Percentiles rank a stretch among this genome's conserved stretches.
These are phyloP conservation scores for Amoebophrya sp. DNA, from an alignment of 169 alveolate species.

Conservation along the genomic window DNA sequence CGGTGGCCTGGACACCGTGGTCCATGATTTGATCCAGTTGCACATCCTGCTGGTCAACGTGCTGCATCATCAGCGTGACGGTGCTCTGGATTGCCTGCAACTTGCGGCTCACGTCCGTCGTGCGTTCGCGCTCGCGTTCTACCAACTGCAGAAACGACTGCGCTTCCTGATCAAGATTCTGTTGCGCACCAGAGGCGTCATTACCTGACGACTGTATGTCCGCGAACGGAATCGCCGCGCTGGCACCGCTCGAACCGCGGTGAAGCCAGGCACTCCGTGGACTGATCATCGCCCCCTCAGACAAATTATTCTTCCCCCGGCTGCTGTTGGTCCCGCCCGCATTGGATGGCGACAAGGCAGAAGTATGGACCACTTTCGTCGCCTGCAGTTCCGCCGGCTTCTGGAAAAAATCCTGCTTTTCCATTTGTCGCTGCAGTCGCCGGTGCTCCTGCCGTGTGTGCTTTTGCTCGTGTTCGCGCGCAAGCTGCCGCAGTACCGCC, in stretches of 20 bases:
- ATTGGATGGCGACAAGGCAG: not conserved
- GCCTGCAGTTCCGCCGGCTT: not conserved
- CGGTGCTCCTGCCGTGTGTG: not conserved
- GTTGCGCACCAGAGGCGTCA: not conserved
- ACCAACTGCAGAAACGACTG: not conserved
- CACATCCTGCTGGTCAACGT: not conserved
- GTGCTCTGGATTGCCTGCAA: not conserved
- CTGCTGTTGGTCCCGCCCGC: not conserved
- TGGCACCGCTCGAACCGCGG: not conserved
- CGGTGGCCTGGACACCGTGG: not conserved
- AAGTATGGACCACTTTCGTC: not conserved
- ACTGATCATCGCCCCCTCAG: too few relatives aligned
- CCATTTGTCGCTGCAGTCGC: slow-evolving; percentile 21
- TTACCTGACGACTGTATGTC: not conserved
- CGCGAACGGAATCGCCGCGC: not conserved
- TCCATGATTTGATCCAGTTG: not conserved
- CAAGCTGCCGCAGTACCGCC: not conserved
- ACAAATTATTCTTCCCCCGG: not conserved
- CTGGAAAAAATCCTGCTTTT: not conserved
- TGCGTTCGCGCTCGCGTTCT: not conserved
- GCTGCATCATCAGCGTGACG: not conserved
- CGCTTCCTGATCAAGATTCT: not conserved
- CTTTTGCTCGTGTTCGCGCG: not conserved
- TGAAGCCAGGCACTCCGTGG: too few relatives aligned
- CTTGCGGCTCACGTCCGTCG: not conserved